Evolutionary conservation across 2,329 filamentous ascomycete genomes (phyloP), one percentile per base, ranked within the genome.

Genomic region (Colletotrichum sansevieriae): DNA sequence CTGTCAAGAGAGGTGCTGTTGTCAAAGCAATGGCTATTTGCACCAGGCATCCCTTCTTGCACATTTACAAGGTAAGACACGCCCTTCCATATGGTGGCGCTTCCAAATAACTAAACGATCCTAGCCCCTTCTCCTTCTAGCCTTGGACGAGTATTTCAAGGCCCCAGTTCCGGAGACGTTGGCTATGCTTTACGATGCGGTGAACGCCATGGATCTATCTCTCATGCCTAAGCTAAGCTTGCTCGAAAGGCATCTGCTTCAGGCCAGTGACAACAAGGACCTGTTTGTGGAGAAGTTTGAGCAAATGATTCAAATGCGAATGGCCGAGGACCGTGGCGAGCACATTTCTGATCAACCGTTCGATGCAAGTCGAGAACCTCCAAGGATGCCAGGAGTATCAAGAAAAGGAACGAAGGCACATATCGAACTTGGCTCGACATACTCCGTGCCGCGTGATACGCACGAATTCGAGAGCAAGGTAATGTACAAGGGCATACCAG

Each of bases 1-100:
- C 91, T 20, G 93, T 93, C 55, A 97, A 96, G 81, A 91, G 96
- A 86, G 96, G 96, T 67, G 96, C 96, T 20, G 87, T 98, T 57
- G 95, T 98, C 67, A 98, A 98, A 78, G 94, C 96, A 47, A 99
- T 99, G 96, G 96, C 96, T 35, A 98, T 99, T 73, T 99, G 96
- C 83, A 99, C 96, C 8, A 87, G 96, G 49, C 96, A 99, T 83
- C 95, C 96, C 3, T 99, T 99, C 80, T 83, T 99, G 73, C 96
- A 99, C 81, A 99, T 99, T 72, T 99, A 99, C 84, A 99, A 99
- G 87, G 92, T 92, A 78, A 73, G 84, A 55, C 2, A 37, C 44
- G 29, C 25, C n/a, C 44, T 62, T 43, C 3, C 2, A 9, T 33
- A 12, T 54, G 18, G 29, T 37, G 12, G 4, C 11, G 12, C 11